Evolutionary conservation across 1,284 basidiomycete genomes (phyloP).

Genomic region (Gomphus bonarii): DNA sequence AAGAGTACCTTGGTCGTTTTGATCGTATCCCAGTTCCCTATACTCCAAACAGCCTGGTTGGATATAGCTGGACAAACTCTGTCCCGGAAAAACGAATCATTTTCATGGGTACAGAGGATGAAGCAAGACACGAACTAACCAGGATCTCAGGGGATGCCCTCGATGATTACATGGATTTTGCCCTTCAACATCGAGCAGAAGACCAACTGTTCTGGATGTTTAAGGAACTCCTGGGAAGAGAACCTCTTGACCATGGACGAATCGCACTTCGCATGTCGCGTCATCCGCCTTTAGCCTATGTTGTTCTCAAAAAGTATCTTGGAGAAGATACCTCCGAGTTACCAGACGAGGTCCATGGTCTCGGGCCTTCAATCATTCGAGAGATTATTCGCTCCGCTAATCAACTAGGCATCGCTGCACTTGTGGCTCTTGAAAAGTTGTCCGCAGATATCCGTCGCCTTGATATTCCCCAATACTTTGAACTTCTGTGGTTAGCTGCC

Average conservation of each 20-base stretch:
- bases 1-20: too few species aligned
- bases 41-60: too few species aligned
- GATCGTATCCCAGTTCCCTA: too few species aligned
- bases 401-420: conserved; percentile 37
- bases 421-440: conserved; percentile 48
- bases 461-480: conserved; percentile 33
- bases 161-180: conserved; percentile 17
- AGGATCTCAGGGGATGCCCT: conserved; percentile 10
- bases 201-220: conserved; percentile 45
- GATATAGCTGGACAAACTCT: too few species aligned
- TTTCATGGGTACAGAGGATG: conserved; percentile 29
- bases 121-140: conserved; percentile 35
- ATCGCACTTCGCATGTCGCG: conserved; percentile 34
- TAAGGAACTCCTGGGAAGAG: conserved; percentile 23
- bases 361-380: conserved; percentile 29
- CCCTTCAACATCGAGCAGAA: conserved; percentile 37
- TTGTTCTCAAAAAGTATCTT: conserved; percentile 36
- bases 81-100: conserved; percentile 26
- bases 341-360: conserved; percentile 21
- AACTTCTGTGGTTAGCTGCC: conserved; percentile 39
- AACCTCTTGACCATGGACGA: conserved; percentile 24
- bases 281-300: conserved; percentile 42
- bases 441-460: conserved; percentile 30
- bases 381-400: conserved; percentile 45
- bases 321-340: conserved; percentile 26